These are phyloP conservation scores for Mortierella sp. DNA, from an alignment of 371 early-diverging fungal genomes.

Conservation along the genomic window DNA sequence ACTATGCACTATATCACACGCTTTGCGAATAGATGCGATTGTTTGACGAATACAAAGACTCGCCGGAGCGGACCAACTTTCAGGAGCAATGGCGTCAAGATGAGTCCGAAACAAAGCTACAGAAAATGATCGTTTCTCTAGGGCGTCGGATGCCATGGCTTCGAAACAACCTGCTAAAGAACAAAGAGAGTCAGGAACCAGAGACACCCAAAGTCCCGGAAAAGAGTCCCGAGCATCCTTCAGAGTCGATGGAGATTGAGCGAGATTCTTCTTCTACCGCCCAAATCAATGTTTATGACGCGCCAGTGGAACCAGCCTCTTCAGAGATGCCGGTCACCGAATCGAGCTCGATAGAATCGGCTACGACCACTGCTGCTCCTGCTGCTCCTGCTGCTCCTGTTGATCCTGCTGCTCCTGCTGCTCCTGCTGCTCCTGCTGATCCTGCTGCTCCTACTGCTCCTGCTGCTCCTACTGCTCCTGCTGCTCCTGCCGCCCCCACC, in stretches of 20 bases:
- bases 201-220: background rate
- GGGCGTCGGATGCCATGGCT: conserved; percentile 85
- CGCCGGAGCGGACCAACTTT: conserved; percentile 69
- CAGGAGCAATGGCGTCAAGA: conserved; percentile 79
- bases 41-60: conserved; percentile 64
- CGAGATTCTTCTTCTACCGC: too few species aligned
- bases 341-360: too few species aligned
- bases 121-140: conserved; percentile 76
- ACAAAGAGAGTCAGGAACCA: conserved; percentile 8
- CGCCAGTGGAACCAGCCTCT: background rate
- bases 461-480: too few species aligned
- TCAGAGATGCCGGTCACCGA: too few species aligned
- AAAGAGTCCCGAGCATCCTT: background rate
- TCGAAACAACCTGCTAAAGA: conserved; percentile 35
- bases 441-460: too few species aligned
- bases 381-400: too few species aligned
- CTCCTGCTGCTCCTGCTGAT: too few species aligned
- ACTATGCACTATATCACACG: conserved; percentile 2
- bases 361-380: too few species aligned
- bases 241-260: background rate
- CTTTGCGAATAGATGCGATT: conserved; percentile 58
- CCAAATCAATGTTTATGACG: background rate
- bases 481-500: too few species aligned
- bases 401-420: too few species aligned
- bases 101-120: conserved; percentile 70